Evolutionary conservation across 108 stramenopile genomes (phyloP).

Genomic region (Cylindrotheca closterium): DNA sequence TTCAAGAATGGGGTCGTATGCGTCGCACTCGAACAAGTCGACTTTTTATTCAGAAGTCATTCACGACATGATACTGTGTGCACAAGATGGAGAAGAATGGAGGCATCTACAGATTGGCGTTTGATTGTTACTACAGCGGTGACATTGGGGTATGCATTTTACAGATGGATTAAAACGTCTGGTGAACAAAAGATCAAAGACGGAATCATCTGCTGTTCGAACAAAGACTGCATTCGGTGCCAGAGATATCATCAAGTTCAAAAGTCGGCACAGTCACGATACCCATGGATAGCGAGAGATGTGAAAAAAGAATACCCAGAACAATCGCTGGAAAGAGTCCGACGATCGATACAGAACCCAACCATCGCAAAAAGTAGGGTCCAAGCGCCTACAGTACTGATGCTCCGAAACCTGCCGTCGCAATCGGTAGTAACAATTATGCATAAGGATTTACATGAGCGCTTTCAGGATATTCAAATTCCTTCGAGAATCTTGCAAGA

Average conservation of each 20-base stretch:
- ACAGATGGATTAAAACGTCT: too few relatives aligned
- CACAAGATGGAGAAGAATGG: too few relatives aligned
- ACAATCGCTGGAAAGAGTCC: constrained; percentile 10
- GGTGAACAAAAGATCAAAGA: too few relatives aligned
- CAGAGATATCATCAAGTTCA: constrained; percentile 28
- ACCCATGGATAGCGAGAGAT: constrained; percentile 16
- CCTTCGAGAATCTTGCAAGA: not conserved
- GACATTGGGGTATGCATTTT: too few relatives aligned
- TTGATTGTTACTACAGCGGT: too few relatives aligned
- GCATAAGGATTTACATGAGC: constrained; percentile 2
- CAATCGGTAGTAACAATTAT: constrained; percentile 19
- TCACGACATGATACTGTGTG: too few relatives aligned
- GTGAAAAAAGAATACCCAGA: not conserved
- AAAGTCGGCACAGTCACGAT: constrained; percentile 10
- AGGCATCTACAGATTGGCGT: too few relatives aligned
- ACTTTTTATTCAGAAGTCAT: too few relatives aligned
- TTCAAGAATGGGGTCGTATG: too few relatives aligned
- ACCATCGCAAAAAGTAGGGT: not conserved
- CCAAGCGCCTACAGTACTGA: constrained; percentile 37
- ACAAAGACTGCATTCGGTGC: constrained; percentile 33
- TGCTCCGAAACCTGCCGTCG: constrained; percentile 25
- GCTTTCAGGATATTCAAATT: not conserved
- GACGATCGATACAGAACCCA: constrained; percentile 12
- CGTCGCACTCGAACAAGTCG: too few relatives aligned
- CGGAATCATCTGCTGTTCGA: constrained; percentile 24